A percentile compares a stretch with the other conserved stretches of the same genome.
phyloP scores from a whole-genome alignment of 106 monocot genomes.

The Phalaenopsis aphrodite region DNA sequence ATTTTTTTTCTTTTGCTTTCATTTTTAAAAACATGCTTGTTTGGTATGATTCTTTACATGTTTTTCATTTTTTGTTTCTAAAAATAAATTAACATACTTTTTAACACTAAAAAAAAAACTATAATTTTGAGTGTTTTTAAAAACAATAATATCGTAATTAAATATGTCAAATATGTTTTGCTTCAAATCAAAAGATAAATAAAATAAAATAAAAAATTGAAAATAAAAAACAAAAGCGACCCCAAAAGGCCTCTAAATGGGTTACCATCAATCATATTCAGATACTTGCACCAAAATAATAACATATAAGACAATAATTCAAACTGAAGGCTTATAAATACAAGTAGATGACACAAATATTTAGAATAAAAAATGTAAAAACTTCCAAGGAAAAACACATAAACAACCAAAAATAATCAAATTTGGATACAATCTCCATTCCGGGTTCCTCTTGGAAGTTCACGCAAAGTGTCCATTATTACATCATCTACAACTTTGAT shows the following conservation, averaged over 20 bases:
- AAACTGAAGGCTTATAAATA: background rate
- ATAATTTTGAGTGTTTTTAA: too few relatives aligned
- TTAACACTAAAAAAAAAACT: too few relatives aligned
- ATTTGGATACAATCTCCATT: conserved; percentile 88
- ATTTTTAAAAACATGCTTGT: too few relatives aligned
- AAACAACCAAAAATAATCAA: background rate
- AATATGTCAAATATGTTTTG: too few relatives aligned
- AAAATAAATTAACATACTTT: too few relatives aligned
- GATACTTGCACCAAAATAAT: background rate
- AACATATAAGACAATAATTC: background rate
- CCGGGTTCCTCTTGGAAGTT: conserved; percentile 61
- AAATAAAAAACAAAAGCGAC: too few relatives aligned
- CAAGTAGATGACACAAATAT: background rate
- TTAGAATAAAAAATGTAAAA: background rate
- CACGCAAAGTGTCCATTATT: conserved; percentile 33
- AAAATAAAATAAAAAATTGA: too few relatives aligned
- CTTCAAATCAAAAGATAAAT: too few relatives aligned
- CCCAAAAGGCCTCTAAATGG: background rate
- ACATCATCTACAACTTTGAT: conserved; percentile 66
- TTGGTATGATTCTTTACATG: too few relatives aligned
- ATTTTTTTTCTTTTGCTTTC: too few relatives aligned
- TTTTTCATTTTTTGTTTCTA: too few relatives aligned
- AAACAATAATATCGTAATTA: too few relatives aligned
- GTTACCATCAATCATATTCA: background rate
- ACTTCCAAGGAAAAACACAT: background rate